These are phyloP conservation scores for Zygotorulaspora sp. DNA, from an alignment of 805 yeast species.

Conservation along the genomic window DNA sequence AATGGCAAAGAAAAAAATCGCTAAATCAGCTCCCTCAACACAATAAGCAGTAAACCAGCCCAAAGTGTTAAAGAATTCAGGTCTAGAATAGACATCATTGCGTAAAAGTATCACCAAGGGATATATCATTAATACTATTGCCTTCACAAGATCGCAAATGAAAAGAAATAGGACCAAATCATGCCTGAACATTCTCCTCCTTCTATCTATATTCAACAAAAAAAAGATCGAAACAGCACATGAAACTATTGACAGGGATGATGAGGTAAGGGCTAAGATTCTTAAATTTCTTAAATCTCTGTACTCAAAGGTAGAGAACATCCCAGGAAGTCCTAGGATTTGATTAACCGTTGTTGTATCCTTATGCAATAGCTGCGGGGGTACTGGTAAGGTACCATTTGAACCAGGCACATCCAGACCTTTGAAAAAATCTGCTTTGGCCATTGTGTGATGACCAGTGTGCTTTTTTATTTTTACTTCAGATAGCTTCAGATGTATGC, in stretches of 20 bases:
- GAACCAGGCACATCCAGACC: not conserved
- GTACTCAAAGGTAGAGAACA: slow-evolving; percentile 28
- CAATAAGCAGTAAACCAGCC: slow-evolving; percentile 80
- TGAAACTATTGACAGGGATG: slow-evolving; percentile 45
- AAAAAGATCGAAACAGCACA: slow-evolving; percentile 61
- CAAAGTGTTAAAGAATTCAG: slow-evolving; percentile 54
- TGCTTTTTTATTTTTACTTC: too few relatives aligned
- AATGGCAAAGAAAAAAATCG: slow-evolving; percentile 75
- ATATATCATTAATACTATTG: slow-evolving; percentile 59
- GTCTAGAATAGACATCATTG: slow-evolving; percentile 42
- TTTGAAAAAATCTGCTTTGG: not conserved
- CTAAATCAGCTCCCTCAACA: slow-evolving; percentile 82
- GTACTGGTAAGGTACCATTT: slow-evolving; percentile 4
- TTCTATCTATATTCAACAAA: slow-evolving; percentile 58
- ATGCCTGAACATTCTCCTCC: slow-evolving; percentile 61
- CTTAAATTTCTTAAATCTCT: slow-evolving; percentile 28
- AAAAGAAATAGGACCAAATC: slow-evolving; percentile 63
- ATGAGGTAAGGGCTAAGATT: slow-evolving; percentile 45
- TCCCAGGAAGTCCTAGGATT: slow-evolving; percentile 34
- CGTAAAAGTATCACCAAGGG: slow-evolving; percentile 54
- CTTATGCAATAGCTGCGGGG: slow-evolving; percentile 9
- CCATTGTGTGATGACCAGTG: too few relatives aligned
- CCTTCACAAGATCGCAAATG: slow-evolving; percentile 72
- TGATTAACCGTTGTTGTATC: slow-evolving; percentile 34
- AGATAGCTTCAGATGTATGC: too few relatives aligned